A percentile compares a stretch with the other conserved stretches of the same genome.
phyloP scores from a whole-genome alignment of 192 early-diverging fungal genomes.

The Chytriomyces hyalinus region DNA sequence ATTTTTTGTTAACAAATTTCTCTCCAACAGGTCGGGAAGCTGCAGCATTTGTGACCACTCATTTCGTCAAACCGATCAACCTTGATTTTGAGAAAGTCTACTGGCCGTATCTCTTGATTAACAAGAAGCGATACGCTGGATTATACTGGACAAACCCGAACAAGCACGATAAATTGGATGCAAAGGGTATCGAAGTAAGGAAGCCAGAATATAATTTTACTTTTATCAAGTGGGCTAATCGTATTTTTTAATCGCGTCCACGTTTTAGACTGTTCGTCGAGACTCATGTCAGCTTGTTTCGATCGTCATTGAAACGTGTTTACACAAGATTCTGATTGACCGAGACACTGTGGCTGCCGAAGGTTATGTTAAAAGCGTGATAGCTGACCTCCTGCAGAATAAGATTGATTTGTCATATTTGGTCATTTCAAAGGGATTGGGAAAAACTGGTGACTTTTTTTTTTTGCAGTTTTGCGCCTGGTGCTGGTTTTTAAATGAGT shows the following conservation, averaged over 20 bases:
- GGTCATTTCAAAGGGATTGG: constrained; percentile 94
- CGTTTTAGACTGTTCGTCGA: constrained; percentile 83
- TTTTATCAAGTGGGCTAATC: neutral
- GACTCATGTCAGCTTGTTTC: constrained; percentile 94
- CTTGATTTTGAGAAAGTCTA: constrained; percentile 99
- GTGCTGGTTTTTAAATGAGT: neutral
- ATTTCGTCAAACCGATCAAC: constrained; percentile 92
- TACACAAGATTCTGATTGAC: constrained; percentile 90
- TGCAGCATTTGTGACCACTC: constrained; percentile 80
- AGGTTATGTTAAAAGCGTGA: constrained; percentile 85
- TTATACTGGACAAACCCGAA: constrained; percentile 95
- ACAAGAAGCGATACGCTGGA: constrained; percentile 98
- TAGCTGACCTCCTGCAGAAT: constrained; percentile 93
- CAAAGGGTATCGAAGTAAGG: constrained; percentile 7
- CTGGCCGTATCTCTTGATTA: constrained; percentile 95
- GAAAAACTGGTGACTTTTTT: constrained; percentile 70
- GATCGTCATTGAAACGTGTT: constrained; percentile 88
- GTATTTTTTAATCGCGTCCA: neutral
- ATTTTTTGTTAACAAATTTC: constrained; percentile 6
- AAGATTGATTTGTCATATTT: constrained; percentile 96
- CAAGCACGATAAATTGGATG: constrained; percentile 75
- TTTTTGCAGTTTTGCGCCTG: constrained; percentile 8
- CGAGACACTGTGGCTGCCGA: constrained; percentile 85
- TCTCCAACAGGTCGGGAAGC: constrained; percentile 68
- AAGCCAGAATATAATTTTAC: neutral